phyloP scores from a whole-genome alignment of 441 rosid genomes.

The Bocquillonia castaneifolia region DNA sequence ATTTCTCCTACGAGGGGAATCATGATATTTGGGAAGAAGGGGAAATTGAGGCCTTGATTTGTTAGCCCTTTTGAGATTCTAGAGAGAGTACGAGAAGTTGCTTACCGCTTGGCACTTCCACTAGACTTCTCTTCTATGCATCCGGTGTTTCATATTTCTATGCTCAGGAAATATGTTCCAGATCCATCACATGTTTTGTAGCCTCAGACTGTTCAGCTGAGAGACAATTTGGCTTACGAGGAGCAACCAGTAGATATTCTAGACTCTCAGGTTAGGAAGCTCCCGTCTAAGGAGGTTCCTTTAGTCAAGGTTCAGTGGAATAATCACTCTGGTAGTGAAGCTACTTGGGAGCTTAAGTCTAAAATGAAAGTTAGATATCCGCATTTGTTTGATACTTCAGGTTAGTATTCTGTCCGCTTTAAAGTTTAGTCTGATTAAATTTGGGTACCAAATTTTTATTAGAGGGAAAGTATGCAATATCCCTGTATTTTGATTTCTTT shows the following conservation, averaged over 20 bases:
- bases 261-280: no score
- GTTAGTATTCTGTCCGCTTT: background rate
- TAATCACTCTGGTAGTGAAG: background rate
- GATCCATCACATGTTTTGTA: background rate
- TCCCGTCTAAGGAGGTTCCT: background rate
- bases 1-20: background rate
- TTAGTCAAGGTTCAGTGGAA: background rate
- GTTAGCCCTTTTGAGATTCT: background rate
- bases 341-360: background rate
- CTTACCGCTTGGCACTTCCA: background rate
- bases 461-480: no score
- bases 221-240: background rate
- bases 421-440: no score
- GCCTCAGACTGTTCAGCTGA: background rate
- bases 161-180: no score
- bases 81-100: background rate
- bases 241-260: background rate
- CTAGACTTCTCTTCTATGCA: no score
- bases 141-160: no score
- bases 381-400: background rate
- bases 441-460: no score
- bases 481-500: no score
- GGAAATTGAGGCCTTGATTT: no score
- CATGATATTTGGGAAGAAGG: background rate
- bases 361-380: background rate